phyloP scores from a whole-genome alignment of 2,329 filamentous ascomycete genomes.

The Acarospora socialis region DNA sequence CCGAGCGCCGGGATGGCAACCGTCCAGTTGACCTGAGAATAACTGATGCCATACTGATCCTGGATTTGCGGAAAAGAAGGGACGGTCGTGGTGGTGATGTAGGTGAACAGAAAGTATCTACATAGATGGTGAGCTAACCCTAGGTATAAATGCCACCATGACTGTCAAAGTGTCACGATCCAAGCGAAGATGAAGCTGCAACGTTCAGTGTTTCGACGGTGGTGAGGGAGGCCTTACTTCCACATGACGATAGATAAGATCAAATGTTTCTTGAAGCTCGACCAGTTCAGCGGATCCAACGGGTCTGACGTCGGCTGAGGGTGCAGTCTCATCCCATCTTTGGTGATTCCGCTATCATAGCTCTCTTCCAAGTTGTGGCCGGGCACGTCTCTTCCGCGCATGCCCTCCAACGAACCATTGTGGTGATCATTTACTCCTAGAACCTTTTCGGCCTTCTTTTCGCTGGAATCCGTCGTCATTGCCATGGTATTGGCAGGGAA shows the following conservation, averaged over 20 bases:
- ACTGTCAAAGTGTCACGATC: too few relatives aligned
- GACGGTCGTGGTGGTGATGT: conserved; percentile 42
- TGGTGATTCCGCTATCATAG: too few relatives aligned
- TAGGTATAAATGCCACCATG: too few relatives aligned
- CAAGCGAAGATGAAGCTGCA: background rate
- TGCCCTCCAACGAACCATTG: too few relatives aligned
- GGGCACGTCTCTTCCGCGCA: too few relatives aligned
- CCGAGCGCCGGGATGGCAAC: conserved; percentile 39
- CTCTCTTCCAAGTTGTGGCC: too few relatives aligned
- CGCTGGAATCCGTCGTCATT: too few relatives aligned
- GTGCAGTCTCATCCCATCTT: conserved; percentile 22
- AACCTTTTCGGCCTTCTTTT: too few relatives aligned
- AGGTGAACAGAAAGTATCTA: conserved; percentile 45
- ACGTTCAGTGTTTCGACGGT: background rate
- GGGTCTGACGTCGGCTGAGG: conserved; percentile 32
- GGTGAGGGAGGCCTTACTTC: conserved; percentile 25
- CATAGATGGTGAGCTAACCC: conserved; percentile 1
- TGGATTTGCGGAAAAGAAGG: conserved; percentile 39
- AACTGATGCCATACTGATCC: conserved; percentile 30
- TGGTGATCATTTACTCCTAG: too few relatives aligned
- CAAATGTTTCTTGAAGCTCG: conserved; percentile 31
- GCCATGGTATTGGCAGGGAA: too few relatives aligned
- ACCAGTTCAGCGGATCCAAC: conserved; percentile 43
- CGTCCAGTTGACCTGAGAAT: conserved; percentile 40
- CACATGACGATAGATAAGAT: conserved; percentile 40